Conservation (phyloP, 2,329 filamentous ascomycete genomes). For the Aspergillus fructus region DNA sequence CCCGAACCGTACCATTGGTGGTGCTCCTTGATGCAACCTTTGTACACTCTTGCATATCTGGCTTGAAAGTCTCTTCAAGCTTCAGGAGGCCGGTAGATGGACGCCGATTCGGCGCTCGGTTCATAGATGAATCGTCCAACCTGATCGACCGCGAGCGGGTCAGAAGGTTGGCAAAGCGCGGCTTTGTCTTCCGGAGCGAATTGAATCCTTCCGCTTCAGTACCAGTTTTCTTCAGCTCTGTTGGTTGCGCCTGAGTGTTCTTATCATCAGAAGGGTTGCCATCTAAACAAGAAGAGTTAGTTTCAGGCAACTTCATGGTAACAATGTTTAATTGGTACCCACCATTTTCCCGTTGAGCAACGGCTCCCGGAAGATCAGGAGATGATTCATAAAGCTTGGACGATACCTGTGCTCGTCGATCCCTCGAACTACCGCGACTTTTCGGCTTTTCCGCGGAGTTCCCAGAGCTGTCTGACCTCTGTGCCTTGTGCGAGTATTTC, state of each 20-base stretch:
- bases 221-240: slow-evolving; percentile 25
- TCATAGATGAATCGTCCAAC: slow-evolving; percentile 40
- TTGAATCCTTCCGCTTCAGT: slow-evolving; percentile 28
- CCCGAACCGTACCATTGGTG: slow-evolving; percentile 64
- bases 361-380: slow-evolving; percentile 39
- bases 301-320: not conserved
- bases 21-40: slow-evolving; percentile 67
- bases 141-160: slow-evolving; percentile 46
- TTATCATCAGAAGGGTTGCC: slow-evolving; percentile 22
- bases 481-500: slow-evolving; percentile 44
- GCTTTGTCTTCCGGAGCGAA: slow-evolving; percentile 43
- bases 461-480: slow-evolving; percentile 41
- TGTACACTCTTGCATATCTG: slow-evolving; percentile 46
- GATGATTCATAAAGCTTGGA: slow-evolving; percentile 43
- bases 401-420: slow-evolving; percentile 37
- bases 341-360: slow-evolving; percentile 31
- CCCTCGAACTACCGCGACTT: slow-evolving; percentile 46
- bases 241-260: slow-evolving; percentile 21
- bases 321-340: slow-evolving; percentile 7
- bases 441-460: slow-evolving; percentile 37
- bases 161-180: slow-evolving; percentile 46
- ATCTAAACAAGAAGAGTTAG: slow-evolving; percentile 15
- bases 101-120: slow-evolving; percentile 32
- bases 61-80: slow-evolving; percentile 35
- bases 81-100: slow-evolving; percentile 42